These are phyloP conservation scores for Aspergillus amoenus DNA, from an alignment of 2,329 filamentous ascomycete genomes.

Conservation along the genomic window DNA sequence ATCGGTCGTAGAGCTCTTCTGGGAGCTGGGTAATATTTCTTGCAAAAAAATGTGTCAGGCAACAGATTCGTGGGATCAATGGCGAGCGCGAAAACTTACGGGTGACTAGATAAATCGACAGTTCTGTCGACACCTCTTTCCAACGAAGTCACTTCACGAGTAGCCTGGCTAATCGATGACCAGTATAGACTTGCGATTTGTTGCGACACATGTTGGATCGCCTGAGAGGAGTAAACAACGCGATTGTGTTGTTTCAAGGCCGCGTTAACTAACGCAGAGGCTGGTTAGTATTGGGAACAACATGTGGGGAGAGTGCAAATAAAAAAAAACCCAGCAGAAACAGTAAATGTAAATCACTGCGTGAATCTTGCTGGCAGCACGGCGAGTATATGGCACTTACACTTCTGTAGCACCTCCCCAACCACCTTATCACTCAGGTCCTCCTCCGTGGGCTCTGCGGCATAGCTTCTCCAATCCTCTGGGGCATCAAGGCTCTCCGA, in stretches of 20 bases:
- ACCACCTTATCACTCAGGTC: constrained; percentile 50
- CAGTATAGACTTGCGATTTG: constrained; percentile 58
- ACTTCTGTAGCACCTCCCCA: constrained; percentile 52
- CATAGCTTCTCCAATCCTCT: constrained; percentile 47
- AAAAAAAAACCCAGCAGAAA: neutral
- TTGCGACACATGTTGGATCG: constrained; percentile 55
- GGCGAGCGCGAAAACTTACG: constrained; percentile 26
- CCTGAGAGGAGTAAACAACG: constrained; percentile 54
- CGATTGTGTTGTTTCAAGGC: constrained; percentile 54
- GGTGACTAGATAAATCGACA: constrained; percentile 39
- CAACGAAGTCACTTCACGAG: constrained; percentile 22
- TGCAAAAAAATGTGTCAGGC: constrained; percentile 2
- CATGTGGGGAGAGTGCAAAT: neutral
- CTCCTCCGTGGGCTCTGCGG: constrained; percentile 41
- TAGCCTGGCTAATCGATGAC: constrained; percentile 45
- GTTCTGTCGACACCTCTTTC: constrained; percentile 37
- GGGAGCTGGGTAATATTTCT: constrained; percentile 43
- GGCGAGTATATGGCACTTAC: constrained; percentile 29
- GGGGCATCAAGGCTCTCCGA: constrained; percentile 50
- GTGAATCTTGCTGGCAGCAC: too few relatives aligned
- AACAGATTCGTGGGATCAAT: neutral
- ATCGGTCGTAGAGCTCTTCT: constrained; percentile 32
- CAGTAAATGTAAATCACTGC: neutral
- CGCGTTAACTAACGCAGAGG: constrained; percentile 46
- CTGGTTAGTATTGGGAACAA: constrained; percentile 1